Percentiles rank a stretch among this genome's conserved stretches.
phyloP scores from a whole-genome alignment of 495 filamentous ascomycete genomes.

The Penicillium antarcticum region DNA sequence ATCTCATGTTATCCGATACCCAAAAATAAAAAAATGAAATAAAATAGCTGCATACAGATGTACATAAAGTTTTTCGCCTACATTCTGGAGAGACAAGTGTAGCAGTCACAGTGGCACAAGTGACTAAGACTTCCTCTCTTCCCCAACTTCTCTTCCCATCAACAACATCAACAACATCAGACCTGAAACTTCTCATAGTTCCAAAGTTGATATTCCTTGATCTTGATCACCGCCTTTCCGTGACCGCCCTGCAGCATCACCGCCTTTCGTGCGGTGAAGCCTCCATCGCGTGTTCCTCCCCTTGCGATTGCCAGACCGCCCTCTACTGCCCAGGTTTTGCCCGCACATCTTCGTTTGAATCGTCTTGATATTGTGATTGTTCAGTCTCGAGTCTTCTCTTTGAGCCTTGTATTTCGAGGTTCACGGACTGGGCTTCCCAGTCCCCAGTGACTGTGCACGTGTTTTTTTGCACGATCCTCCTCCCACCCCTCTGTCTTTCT shows the following conservation, averaged over 20 bases:
- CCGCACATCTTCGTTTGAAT: slow-evolving; percentile 18
- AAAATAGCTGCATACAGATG: not conserved
- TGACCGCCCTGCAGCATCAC: slow-evolving; percentile 37
- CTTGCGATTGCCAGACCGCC: slow-evolving; percentile 39
- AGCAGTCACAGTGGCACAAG: slow-evolving; percentile 10
- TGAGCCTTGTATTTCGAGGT: slow-evolving; percentile 1
- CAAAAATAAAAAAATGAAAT: not conserved
- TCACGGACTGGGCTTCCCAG: not conserved
- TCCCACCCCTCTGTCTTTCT: not conserved
- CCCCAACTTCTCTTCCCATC: slow-evolving; percentile 2
- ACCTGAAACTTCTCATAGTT: not conserved
- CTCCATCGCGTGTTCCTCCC: slow-evolving; percentile 22
- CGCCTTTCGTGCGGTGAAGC: slow-evolving; percentile 49
- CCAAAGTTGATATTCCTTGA: not conserved
- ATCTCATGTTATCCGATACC: not conserved
- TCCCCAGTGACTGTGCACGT: slow-evolving; percentile 3
- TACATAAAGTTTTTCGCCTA: slow-evolving; percentile 2
- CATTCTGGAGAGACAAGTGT: not conserved
- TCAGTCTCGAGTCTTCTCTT: not conserved
- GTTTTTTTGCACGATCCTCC: slow-evolving; percentile 1
- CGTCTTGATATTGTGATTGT: not conserved
- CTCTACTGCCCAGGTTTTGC: slow-evolving; percentile 40
- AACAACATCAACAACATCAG: slow-evolving; percentile 1
- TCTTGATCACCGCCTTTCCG: slow-evolving; percentile 16
- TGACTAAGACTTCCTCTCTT: slow-evolving; percentile 9